Evolutionary conservation across 352 stramenopile species (phyloP), one percentile per base, ranked within the genome.

Genomic region (Phytophthora foliorum): DNA sequence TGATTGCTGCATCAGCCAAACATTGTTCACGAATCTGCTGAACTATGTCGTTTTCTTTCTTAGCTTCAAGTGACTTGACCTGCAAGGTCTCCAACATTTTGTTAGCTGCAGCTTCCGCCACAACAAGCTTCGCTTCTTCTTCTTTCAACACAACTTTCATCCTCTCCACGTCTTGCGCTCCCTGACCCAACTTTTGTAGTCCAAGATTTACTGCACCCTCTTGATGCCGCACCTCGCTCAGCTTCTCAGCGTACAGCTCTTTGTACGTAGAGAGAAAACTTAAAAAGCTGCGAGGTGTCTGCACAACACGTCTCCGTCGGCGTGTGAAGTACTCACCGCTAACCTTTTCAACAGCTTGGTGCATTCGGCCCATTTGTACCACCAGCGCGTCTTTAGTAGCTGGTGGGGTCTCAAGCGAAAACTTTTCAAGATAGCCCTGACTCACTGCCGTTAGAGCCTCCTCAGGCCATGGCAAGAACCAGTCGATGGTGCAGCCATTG

Each of bases 61-160:
- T 97, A 7, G 93, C 93, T 51, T 94, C 92, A 13, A 92, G 72
- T 9, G 80, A 91, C 57, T 91, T 90, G 45, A 94, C 72, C 36
- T 94, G 81, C 16, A 95, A 67, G 1, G 67, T 89, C 69, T 93
- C 86, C 17, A 96, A 69, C 85, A 94, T 96, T 53, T 89, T 87
- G 46, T 94, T 97, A 1, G 91, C 91, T 2, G 82, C 84, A 2
- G 82, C 78, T 63, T 97, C 89, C 2, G 92, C 91, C 13, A 86
- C 60, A 14, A 90, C 86, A 6, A 97, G 79, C 57, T 98, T 97
- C 3, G 89, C 75, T 67, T 98, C 91, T 41, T 97, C 89, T 41
- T 96, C 87, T 49, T 92, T 92, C 16, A 97, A 59, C 14, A 94
- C 71, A 0, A 94, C 52, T 56, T 97, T 97, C 93, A 98, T 98